Percentiles rank a stretch among this genome's conserved stretches.
Evolutionary conservation across 2,329 filamentous ascomycete species (phyloP).

Genomic region (Trichoderma asperellum): DNA sequence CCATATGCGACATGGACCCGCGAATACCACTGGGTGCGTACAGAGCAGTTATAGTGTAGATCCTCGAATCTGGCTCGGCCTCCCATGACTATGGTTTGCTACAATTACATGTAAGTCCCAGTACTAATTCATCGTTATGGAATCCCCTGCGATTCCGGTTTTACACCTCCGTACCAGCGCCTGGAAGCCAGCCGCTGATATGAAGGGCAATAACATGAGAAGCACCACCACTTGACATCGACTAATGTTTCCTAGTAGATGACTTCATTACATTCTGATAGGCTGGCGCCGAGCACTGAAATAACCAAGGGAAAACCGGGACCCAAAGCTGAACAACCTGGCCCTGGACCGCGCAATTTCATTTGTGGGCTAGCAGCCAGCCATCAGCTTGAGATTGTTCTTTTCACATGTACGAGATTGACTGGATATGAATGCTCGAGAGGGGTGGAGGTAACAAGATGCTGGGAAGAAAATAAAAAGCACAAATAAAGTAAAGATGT

Average conservation of each 20-base stretch:
- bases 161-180: neutral
- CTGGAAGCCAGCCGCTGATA: neutral
- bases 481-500: neutral
- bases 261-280: neutral
- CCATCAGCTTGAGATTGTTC: constrained; percentile 7
- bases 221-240: neutral
- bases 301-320: constrained; percentile 2
- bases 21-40: neutral
- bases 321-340: constrained; percentile 20
- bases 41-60: neutral
- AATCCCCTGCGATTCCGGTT: neutral
- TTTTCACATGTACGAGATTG: constrained; percentile 7
- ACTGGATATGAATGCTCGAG: neutral
- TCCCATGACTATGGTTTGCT: constrained; percentile 3
- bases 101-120: neutral
- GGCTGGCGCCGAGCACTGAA: constrained; percentile 1
- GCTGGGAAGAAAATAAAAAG: neutral
- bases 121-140: neutral
- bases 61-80: neutral
- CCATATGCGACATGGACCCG: neutral
- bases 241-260: constrained; percentile 13
- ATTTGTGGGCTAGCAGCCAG: constrained; percentile 20
- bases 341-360: constrained; percentile 22
- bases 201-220: neutral
- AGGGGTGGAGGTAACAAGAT: neutral